These are phyloP conservation scores for Lipomyces orientalis DNA, from an alignment of 805 yeast genomes.

Conservation along the genomic window DNA sequence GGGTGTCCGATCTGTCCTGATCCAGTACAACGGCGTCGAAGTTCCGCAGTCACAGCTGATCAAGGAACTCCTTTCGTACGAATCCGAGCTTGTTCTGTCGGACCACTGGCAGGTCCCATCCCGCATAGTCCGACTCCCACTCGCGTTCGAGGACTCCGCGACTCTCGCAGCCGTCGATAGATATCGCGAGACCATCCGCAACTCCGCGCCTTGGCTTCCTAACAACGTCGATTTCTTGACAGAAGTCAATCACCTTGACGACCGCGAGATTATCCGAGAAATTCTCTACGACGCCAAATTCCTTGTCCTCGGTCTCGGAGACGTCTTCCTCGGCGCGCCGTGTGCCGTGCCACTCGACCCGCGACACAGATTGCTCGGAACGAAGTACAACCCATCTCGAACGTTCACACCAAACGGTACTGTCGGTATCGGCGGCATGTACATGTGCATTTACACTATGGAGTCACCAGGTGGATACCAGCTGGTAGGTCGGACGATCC, in stretches of 20 bases:
- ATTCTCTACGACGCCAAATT: slow-evolving; percentile 89
- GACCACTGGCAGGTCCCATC: slow-evolving; percentile 88
- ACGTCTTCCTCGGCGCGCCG: slow-evolving; percentile 97
- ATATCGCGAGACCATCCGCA: slow-evolving; percentile 90
- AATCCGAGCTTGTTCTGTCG: slow-evolving; percentile 71
- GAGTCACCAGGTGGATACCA: slow-evolving; percentile 99
- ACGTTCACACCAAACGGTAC: slow-evolving; percentile 96
- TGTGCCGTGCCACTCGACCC: slow-evolving; percentile 99
- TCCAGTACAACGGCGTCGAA: slow-evolving; percentile 74
- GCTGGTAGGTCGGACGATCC: slow-evolving; percentile 93
- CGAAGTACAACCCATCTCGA: slow-evolving; percentile 95
- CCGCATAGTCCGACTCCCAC: slow-evolving; percentile 81
- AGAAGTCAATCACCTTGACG: slow-evolving; percentile 74
- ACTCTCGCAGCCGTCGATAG: slow-evolving; percentile 89
- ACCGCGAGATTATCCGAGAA: slow-evolving; percentile 74
- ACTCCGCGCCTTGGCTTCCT: slow-evolving; percentile 97
- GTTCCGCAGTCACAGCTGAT: slow-evolving; percentile 68
- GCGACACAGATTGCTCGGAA: slow-evolving; percentile 87
- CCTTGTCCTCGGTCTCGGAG: slow-evolving; percentile 94
- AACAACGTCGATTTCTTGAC: slow-evolving; percentile 96
- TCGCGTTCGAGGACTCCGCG: slow-evolving; percentile 94
- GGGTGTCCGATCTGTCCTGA: slow-evolving; percentile 92
- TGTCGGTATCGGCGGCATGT: slow-evolving; percentile 98
- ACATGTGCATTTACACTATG: slow-evolving; percentile 98
- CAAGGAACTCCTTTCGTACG: slow-evolving; percentile 71